These are phyloP conservation scores for Wallacemonas sp. DNA, from an alignment of 208 protist species.

Conservation along the genomic window DNA sequence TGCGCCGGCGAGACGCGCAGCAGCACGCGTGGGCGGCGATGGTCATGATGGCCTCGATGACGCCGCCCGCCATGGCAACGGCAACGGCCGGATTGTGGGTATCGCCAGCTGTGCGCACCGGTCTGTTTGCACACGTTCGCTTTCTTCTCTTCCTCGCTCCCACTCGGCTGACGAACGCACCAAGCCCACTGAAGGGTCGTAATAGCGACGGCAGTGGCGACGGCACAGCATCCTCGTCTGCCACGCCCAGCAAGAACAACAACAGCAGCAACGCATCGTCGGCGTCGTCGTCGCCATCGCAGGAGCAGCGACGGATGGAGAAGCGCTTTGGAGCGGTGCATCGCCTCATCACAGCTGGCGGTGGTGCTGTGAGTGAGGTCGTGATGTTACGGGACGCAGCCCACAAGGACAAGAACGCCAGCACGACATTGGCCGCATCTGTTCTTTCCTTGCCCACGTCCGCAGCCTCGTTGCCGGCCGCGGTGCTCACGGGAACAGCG, in stretches of 20 bases:
- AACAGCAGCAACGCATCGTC: too few species aligned
- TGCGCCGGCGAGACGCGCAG: constrained; percentile 22
- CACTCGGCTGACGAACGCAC: not conserved
- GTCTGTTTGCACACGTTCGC: constrained; percentile 21
- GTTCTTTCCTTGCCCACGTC: not conserved
- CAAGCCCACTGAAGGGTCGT: not conserved
- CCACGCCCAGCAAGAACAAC: too few species aligned
- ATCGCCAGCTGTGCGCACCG: too few species aligned
- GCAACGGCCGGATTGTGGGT: too few species aligned
- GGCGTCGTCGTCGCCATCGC: not conserved
- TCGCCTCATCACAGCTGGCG: constrained; percentile 14
- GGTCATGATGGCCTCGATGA: too few species aligned
- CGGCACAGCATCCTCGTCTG: too few species aligned
- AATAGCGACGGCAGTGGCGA: not conserved
- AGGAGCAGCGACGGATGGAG: not conserved
- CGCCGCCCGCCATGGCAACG: too few species aligned
- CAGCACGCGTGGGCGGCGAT: too few species aligned
- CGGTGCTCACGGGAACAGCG: too few species aligned
- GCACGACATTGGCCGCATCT: not conserved
- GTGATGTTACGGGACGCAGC: not conserved
- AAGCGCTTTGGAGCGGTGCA: constrained; percentile 10
- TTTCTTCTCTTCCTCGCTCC: constrained; percentile 25
- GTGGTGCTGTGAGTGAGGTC: constrained; percentile 12
- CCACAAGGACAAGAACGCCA: not conserved
- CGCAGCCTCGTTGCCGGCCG: not conserved